phyloP scores from a whole-genome alignment of 164 flowering plant species.

The Nymphaea thermarum region DNA sequence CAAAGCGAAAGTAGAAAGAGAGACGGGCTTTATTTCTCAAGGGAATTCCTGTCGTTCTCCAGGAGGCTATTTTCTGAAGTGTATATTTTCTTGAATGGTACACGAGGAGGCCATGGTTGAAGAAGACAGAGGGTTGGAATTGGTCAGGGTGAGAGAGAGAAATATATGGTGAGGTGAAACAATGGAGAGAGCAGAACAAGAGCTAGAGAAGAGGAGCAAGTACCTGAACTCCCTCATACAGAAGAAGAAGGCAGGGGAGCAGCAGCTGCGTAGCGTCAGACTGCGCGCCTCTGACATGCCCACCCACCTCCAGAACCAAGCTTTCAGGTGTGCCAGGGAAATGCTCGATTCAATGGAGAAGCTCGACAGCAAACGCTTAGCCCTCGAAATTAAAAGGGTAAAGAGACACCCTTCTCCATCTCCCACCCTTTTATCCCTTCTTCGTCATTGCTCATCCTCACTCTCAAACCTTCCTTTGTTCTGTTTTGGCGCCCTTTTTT shows the following conservation, averaged over 20 bases:
- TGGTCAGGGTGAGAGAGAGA: neutral
- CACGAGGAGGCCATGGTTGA: neutral
- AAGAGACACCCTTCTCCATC: neutral
- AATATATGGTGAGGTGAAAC: slow-evolving; percentile 6
- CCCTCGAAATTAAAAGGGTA: slow-evolving; percentile 89
- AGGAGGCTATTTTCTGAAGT: too few species aligned
- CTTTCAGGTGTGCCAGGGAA: slow-evolving; percentile 57
- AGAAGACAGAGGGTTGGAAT: neutral
- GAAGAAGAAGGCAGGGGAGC: slow-evolving; percentile 61
- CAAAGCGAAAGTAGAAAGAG: too few species aligned
- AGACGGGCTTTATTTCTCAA: too few species aligned
- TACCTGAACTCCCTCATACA: slow-evolving; percentile 69
- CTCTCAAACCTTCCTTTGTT: neutral
- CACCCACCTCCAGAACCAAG: slow-evolving; percentile 43
- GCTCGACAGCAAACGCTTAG: slow-evolving; percentile 80
- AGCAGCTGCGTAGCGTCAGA: slow-evolving; percentile 45
- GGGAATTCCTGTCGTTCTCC: too few species aligned
- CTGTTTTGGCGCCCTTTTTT: neutral
- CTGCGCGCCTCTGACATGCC: slow-evolving; percentile 92
- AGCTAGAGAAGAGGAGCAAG: slow-evolving; percentile 79
- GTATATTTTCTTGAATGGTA: neutral
- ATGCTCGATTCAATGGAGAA: slow-evolving; percentile 66
- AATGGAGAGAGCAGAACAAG: slow-evolving; percentile 73
- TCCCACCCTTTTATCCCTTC: neutral
- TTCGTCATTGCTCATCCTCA: neutral